A percentile compares a stretch with the other conserved stretches of the same genome.
Evolutionary conservation across 441 rosid species (phyloP).

Genomic region (Raphanus hybrid): DNA sequence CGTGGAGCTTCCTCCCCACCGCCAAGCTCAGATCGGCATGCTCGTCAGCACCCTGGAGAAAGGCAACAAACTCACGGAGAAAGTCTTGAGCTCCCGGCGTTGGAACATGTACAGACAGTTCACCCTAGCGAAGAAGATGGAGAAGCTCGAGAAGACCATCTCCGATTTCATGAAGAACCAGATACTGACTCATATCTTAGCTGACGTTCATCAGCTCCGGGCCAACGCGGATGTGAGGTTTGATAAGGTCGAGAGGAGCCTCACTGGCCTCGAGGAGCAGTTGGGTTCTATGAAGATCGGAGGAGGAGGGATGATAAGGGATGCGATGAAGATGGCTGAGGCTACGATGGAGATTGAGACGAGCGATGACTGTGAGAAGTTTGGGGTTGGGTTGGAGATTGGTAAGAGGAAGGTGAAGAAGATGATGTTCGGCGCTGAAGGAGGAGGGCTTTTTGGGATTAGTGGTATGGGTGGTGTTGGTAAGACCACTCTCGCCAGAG

Average conservation of each 20-base stretch:
- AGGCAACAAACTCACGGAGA: conserved; percentile 57
- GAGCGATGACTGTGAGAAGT: conserved; percentile 35
- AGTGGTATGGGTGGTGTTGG: conserved; percentile 78
- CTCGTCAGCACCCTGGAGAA: conserved; percentile 49
- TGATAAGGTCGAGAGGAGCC: conserved; percentile 52
- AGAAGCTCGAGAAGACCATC: conserved; percentile 62
- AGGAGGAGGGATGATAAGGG: conserved; percentile 60
- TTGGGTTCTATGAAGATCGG: conserved; percentile 71
- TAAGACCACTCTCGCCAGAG: conserved; percentile 81
- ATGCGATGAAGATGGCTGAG: conserved; percentile 59
- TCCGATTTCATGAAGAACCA: conserved; percentile 41
- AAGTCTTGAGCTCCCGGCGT: conserved; percentile 47
- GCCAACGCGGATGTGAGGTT: conserved; percentile 51
- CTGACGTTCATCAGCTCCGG: conserved; percentile 47
- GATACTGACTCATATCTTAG: not conserved
- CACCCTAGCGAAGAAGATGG: conserved; percentile 61
- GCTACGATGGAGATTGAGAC: conserved; percentile 51
- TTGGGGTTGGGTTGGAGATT: conserved; percentile 57
- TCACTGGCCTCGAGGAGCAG: conserved; percentile 39
- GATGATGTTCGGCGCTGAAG: conserved; percentile 54
- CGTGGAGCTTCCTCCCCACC: conserved; percentile 68
- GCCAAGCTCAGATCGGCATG: conserved; percentile 69
- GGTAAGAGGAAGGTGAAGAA: conserved; percentile 79
- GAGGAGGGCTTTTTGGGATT: conserved; percentile 26
- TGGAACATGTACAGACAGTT: conserved; percentile 70